Evolutionary conservation across 108 stramenopile genomes (phyloP), one percentile per base, ranked within the genome.

Genomic region (Cyclotella choctawhatcheeana): DNA sequence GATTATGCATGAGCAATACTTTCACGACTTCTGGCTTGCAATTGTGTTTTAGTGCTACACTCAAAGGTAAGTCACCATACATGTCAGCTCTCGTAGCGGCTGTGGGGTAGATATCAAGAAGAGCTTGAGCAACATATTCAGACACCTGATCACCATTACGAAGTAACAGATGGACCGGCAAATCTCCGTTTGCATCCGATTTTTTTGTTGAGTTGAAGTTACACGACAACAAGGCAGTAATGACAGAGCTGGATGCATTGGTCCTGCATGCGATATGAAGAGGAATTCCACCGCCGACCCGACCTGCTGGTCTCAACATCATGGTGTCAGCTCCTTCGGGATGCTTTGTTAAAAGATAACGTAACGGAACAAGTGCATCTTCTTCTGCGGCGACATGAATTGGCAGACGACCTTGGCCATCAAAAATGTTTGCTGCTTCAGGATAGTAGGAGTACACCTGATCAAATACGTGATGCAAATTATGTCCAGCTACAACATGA

Each of bases 381-480:
- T 92, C 79, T 14, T 91, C 93, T 48, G 93, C 74, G 10, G 91
- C 91, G 58, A 92, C 89, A 64, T 94, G 93, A 51, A 94, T 89
- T n/a, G 93, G 93, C 33, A 92, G 64, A 18, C 91, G 89, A 44
- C 93, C 93, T 82, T 86, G 85, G 22, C 82, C 82, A 62, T 94
- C 93, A 30, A 89, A 79, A 44, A 82, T 83, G 48, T 90, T 82
- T 37, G 86, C 62, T 53, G 85, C 93, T 61, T 85, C 82, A 14
- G 91, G 91, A 35, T 84, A 89, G 26, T 88, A 50, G 1, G 86
- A 84, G 56, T 90, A 74, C 24, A 88, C 78, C 71, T 88, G 86
- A 43, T 94, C 93, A 20, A 94, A 84, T 5, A 92, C 70, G 21
- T 61, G 32, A 34, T 73, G 71, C 25, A 92, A 69, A 35, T 69